Evolutionary conservation across 2,329 filamentous ascomycete genomes (phyloP).

Genomic region (Teratosphaeria viscida): DNA sequence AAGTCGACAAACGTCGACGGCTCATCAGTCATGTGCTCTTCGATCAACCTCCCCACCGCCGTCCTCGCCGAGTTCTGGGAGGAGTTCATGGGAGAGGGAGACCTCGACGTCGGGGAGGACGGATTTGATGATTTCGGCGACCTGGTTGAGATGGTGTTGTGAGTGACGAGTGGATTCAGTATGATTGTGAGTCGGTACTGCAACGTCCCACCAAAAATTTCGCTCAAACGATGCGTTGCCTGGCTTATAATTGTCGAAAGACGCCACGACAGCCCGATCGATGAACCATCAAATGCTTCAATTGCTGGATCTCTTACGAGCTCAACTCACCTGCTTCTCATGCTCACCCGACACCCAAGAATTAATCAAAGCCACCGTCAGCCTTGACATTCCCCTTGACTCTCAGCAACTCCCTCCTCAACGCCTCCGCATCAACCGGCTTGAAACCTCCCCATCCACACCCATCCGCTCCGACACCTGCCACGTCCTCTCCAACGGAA

Average conservation of each 20-base stretch:
- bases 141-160: neutral
- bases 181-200: too few relatives aligned
- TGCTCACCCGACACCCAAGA: conserved; percentile 18
- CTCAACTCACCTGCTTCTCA: conserved; percentile 7
- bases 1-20: conserved; percentile 16
- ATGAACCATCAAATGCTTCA: neutral
- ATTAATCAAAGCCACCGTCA: conserved; percentile 16
- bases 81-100: conserved; percentile 15
- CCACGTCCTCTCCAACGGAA: conserved; percentile 16
- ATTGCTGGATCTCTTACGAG: neutral
- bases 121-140: conserved; percentile 15
- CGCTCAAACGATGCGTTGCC: too few relatives aligned
- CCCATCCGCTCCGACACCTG: conserved; percentile 16
- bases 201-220: too few relatives aligned
- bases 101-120: conserved; percentile 17
- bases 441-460: conserved; percentile 14
- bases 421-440: conserved; percentile 14
- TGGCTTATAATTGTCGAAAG: neutral
- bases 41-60: conserved; percentile 16
- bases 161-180: neutral
- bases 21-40: conserved; percentile 18
- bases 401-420: conserved; percentile 14
- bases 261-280: neutral
- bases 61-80: conserved; percentile 19
- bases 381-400: conserved; percentile 19